phyloP scores from a whole-genome alignment of 179 eudicot species.

The Amaranthus tricolor region DNA sequence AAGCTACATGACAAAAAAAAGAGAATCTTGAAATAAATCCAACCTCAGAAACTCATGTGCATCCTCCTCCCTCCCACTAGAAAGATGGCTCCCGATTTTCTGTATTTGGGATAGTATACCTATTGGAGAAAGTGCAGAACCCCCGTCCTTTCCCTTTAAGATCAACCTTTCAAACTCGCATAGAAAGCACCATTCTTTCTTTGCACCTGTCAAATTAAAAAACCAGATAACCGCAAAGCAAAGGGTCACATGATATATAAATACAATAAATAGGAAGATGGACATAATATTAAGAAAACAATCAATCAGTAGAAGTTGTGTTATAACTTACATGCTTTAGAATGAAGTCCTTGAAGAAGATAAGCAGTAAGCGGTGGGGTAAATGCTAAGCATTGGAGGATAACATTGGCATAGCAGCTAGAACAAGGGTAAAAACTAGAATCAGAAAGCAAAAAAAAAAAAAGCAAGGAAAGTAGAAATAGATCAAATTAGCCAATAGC shows the following conservation, averaged over 20 bases:
- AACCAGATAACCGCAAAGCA: constrained; percentile 6
- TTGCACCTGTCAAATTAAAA: constrained; percentile 44
- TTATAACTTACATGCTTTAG: constrained; percentile 63
- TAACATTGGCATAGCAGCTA: constrained; percentile 96
- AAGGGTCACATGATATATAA: neutral
- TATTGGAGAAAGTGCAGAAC: constrained; percentile 56
- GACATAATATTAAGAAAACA: neutral
- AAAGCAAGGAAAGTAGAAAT: neutral
- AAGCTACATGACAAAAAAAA: constrained; percentile 9
- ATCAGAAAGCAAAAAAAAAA: constrained; percentile 7
- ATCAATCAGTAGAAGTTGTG: constrained; percentile 3
- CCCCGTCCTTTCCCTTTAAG: constrained; percentile 53
- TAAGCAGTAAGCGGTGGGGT: constrained; percentile 88
- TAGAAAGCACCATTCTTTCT: constrained; percentile 79
- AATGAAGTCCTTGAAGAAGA: constrained; percentile 83
- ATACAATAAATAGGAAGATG: constrained; percentile 1
- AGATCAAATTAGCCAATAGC: neutral
- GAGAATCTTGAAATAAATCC: constrained; percentile 9
- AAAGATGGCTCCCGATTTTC: constrained; percentile 63
- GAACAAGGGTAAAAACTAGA: constrained; percentile 12
- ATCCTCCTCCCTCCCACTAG: constrained; percentile 84
- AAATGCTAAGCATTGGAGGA: constrained; percentile 84
- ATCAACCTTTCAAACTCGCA: constrained; percentile 78
- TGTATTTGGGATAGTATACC: constrained; percentile 68
- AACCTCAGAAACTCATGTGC: constrained; percentile 96